phyloP scores from a whole-genome alignment of 2,329 filamentous ascomycete species.

The Trematosphaeria pertusa region DNA sequence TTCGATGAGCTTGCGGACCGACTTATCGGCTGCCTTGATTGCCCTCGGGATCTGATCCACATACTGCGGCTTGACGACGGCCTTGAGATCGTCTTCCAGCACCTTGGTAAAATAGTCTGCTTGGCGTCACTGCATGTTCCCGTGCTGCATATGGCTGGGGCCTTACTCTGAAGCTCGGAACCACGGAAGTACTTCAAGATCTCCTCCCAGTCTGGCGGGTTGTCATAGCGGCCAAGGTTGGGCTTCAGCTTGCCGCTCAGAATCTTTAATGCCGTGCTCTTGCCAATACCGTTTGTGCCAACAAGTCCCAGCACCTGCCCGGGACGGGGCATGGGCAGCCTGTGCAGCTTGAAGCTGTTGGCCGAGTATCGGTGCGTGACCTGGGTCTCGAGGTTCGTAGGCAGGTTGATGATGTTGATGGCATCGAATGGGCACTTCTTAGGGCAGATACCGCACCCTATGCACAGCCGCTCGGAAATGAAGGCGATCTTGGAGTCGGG shows the following conservation, averaged over 20 bases:
- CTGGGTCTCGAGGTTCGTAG: constrained; percentile 97
- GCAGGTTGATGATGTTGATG: constrained; percentile 99
- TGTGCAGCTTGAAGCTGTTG: constrained; percentile 99
- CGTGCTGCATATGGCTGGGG: background rate
- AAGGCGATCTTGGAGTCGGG: constrained; percentile 93
- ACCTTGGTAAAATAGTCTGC: constrained; percentile 98
- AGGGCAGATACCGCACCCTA: constrained; percentile 98
- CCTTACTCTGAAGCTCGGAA: constrained; percentile 92
- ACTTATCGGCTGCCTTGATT: constrained; percentile 80
- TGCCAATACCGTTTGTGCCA: constrained; percentile 99
- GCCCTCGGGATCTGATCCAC: constrained; percentile 97
- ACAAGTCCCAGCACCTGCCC: constrained; percentile 96
- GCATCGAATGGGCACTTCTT: constrained; percentile 99
- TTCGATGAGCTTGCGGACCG: constrained; percentile 79
- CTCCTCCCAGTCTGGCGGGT: constrained; percentile 99
- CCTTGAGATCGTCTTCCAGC: constrained; percentile 94
- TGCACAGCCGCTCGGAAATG: constrained; percentile 94
- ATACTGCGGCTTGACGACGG: constrained; percentile 98
- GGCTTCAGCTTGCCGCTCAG: constrained; percentile 98
- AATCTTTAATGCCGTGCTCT: constrained; percentile 99
- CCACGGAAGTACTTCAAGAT: constrained; percentile 98
- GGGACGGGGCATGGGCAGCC: constrained; percentile 92
- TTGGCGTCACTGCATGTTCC: constrained; percentile 26
- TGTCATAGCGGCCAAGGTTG: constrained; percentile 92
- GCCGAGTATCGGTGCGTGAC: constrained; percentile 98